Evolutionary conservation across 2,329 filamentous ascomycete species (phyloP), one percentile per base, ranked within the genome.

Genomic region (Lecanicillium sp.): DNA sequence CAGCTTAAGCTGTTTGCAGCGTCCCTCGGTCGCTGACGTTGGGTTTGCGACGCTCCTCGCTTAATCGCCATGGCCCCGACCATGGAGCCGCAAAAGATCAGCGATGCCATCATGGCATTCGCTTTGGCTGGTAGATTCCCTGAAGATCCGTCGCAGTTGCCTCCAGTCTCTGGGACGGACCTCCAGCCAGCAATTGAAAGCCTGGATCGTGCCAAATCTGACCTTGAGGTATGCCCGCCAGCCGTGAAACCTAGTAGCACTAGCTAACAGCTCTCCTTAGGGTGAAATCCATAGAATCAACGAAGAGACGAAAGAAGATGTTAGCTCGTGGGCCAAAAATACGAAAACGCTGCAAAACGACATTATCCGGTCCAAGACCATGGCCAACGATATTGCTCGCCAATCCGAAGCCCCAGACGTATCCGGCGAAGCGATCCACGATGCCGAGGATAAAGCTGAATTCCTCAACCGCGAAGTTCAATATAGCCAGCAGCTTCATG

Each of bases 291-390:
- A 80, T 47, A 60, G 67, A 16, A 76, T 92, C 45, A 94, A 89
- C 59, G 75, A 79, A 53, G 79, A 87, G 48, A 83, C 80, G 14
- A 83, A 81, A 41, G 75, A 80, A 29, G 83, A 94, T 52, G 83
- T 95, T 36, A 83, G 87, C 54, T 75, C 80, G 37, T 96, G 90
- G 90, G 85, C 94, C 41, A 65, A 71, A 37, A 86, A 92, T 58
- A 87, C 89, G 34, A 86, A 86, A 59, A 78, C 81, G 37, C 74
- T 95, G 7, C 86, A 94, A 57, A 75, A 81, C 45, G 90, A 95
- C 54, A 90, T 95, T 47, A 78, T 85, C 51, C 75, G 78, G 33
- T 90, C 87, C 17, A 82, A 86, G 51, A 73, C 76, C 13, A 80
- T 88, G 27, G 88, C 90, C 16, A 80, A 80, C 52, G 80, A 88